A percentile compares a stretch with the other conserved stretches of the same genome.
phyloP scores from a whole-genome alignment of 2,329 filamentous ascomycete species.

The Sclerotinia subarctica region DNA sequence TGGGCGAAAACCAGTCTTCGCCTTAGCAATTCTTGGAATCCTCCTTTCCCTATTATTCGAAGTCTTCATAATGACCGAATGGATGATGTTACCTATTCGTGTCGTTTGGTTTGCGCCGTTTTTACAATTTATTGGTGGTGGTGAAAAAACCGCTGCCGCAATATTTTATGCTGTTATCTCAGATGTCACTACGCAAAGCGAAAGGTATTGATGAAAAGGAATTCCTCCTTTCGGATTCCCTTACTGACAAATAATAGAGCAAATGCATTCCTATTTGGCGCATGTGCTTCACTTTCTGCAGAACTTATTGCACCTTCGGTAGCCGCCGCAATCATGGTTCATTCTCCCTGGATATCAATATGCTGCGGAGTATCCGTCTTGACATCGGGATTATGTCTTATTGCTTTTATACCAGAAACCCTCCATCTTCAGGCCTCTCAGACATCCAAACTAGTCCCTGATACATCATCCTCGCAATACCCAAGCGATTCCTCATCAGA shows the following conservation, averaged over 20 bases:
- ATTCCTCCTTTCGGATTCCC: background rate
- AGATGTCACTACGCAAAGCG: constrained; percentile 41
- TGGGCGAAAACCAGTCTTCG: constrained; percentile 41
- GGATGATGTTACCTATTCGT: constrained; percentile 37
- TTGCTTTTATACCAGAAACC: constrained; percentile 38
- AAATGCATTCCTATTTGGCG: constrained; percentile 39
- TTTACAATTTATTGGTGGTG: constrained; percentile 40
- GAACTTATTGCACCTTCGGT: constrained; percentile 42
- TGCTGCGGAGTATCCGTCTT: constrained; percentile 26
- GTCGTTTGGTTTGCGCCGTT: constrained; percentile 40
- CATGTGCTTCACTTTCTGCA: constrained; percentile 37
- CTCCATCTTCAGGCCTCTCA: constrained; percentile 29
- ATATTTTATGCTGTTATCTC: constrained; percentile 40
- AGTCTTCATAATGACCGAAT: constrained; percentile 40
- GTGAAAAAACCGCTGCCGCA: constrained; percentile 38
- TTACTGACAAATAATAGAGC: constrained; percentile 35
- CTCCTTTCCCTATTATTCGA: constrained; percentile 34
- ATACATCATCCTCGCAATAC: constrained; percentile 13
- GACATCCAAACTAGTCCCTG: constrained; percentile 9
- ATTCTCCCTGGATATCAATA: constrained; percentile 34
- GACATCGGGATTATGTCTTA: constrained; percentile 26
- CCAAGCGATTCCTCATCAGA: constrained; percentile 2
- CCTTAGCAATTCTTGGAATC: constrained; percentile 38
- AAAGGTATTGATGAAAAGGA: constrained; percentile 34
- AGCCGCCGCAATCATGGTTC: constrained; percentile 40